Conservation (phyloP, 148 eudicot species). For the Spergularia bocconei region DNA sequence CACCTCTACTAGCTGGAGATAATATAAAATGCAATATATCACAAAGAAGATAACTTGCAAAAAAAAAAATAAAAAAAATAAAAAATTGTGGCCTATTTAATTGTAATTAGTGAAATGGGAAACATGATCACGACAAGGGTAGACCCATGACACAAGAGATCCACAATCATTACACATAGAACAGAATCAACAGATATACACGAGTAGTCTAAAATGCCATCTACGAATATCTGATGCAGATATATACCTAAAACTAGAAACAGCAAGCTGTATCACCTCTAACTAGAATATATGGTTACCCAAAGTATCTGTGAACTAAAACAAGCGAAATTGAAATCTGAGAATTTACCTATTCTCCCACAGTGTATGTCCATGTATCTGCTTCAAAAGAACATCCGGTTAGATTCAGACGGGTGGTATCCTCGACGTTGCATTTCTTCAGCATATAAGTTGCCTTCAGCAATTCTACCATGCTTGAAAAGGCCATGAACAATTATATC, state of each 20-base stretch:
- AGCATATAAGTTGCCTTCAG: constrained; percentile 51
- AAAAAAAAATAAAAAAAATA: not conserved
- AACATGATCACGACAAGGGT: not conserved
- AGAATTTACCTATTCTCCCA: constrained; percentile 21
- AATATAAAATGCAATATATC: not conserved
- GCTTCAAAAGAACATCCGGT: not conserved
- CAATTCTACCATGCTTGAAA: constrained; percentile 43
- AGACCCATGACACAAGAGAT: not conserved
- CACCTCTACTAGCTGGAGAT: not conserved
- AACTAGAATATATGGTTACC: not conserved
- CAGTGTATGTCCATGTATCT: not conserved
- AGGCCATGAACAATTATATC: constrained; percentile 52
- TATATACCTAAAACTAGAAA: not conserved
- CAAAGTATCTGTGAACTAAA: not conserved
- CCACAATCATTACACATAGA: not conserved
- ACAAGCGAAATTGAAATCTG: not conserved
- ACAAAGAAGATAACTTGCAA: not conserved
- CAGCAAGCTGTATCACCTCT: too few relatives aligned
- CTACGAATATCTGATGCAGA: not conserved
- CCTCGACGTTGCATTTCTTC: constrained; percentile 60
- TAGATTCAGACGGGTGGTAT: constrained; percentile 34
- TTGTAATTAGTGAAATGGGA: not conserved
- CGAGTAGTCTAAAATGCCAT: not conserved
- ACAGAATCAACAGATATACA: not conserved
- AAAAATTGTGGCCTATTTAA: too few relatives aligned